These are phyloP conservation scores for Licmophora abbreviata DNA, from an alignment of 108 stramenopile genomes.

Conservation along the genomic window DNA sequence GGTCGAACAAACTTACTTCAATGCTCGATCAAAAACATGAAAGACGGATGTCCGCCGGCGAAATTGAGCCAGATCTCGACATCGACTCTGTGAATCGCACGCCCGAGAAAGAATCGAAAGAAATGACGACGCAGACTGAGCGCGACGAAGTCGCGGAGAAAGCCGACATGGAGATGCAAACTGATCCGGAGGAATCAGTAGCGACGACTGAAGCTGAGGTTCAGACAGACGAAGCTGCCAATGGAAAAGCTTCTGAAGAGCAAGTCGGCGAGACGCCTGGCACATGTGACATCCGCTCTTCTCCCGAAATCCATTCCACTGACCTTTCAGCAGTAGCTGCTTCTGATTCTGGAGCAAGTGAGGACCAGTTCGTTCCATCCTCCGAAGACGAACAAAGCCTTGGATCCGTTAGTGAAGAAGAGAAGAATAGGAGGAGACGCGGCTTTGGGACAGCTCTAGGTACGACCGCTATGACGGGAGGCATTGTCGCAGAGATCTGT, in stretches of 20 bases:
- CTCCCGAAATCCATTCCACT: not conserved
- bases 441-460: too few species aligned
- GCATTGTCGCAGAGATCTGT: not conserved
- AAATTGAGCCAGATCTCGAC: not conserved
- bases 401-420: too few species aligned
- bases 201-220: not conserved
- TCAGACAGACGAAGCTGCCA: not conserved
- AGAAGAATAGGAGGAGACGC: too few species aligned
- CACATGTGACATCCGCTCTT: too few species aligned
- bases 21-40: not conserved
- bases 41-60: conserved; percentile 1
- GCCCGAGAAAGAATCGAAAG: not conserved
- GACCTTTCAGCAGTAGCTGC: conserved; percentile 1
- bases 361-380: too few species aligned
- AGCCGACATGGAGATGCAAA: too few species aligned
- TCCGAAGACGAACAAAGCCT: too few species aligned
- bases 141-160: not conserved
- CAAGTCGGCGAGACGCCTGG: not conserved
- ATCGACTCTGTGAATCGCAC: not conserved
- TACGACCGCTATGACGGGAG: not conserved
- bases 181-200: not conserved
- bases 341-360: not conserved
- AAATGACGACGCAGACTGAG: not conserved
- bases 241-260: not conserved
- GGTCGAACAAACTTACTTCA: too few species aligned